phyloP scores from a whole-genome alignment of 225 moss, liverwort and hornwort genomes.

The Anthoceros angustus region DNA sequence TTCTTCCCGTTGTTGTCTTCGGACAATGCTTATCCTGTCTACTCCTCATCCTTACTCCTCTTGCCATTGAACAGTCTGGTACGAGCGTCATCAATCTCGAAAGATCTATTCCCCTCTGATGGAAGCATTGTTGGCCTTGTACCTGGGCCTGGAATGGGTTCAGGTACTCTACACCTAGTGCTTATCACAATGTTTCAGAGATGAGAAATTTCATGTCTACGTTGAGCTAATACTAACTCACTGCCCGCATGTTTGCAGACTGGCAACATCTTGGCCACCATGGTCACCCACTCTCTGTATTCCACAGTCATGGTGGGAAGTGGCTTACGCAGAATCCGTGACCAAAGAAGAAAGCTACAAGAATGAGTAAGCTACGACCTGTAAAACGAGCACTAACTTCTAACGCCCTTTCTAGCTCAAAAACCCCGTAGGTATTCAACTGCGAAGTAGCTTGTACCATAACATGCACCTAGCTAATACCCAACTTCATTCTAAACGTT shows the following conservation, averaged over 20 bases:
- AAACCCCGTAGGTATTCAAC: no score
- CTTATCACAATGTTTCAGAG: no score
- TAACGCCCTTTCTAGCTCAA: no score
- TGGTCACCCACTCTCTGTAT: constrained; percentile 74
- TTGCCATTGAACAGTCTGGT: constrained; percentile 36
- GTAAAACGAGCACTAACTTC: no score
- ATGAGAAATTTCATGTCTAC: no score
- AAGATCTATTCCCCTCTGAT: constrained; percentile 86
- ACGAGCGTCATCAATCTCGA: constrained; percentile 67
- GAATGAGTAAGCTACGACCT: constrained; percentile 36
- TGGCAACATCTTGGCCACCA: constrained; percentile 84
- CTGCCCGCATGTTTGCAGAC: constrained; percentile 18
- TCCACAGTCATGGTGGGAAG: constrained; percentile 81
- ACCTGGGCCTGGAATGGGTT: constrained; percentile 91
- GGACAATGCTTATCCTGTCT: not conserved
- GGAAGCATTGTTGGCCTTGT: constrained; percentile 70
- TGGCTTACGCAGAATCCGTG: constrained; percentile 67
- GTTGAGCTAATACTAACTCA: no score
- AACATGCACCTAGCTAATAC: no score
- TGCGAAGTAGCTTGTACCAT: no score
- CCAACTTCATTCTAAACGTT: no score
- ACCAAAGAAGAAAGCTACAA: constrained; percentile 56
- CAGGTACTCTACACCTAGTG: constrained; percentile 15
- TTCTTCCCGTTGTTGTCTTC: no score
- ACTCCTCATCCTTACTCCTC: not conserved